Conservation (phyloP, 305 asterid species). For the Petunia hybrid region DNA sequence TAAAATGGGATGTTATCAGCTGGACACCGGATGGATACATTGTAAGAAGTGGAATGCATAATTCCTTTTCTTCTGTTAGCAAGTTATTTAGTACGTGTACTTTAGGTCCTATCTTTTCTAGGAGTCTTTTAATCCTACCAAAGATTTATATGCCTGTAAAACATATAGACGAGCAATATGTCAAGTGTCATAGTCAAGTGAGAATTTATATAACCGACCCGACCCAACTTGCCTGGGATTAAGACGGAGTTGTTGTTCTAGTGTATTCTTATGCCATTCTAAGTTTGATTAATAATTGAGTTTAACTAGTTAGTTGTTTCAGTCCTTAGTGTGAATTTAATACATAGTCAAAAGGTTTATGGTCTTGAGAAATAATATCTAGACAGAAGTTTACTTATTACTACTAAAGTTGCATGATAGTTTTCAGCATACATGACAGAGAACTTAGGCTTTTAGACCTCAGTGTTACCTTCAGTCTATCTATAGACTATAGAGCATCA, state of each 20-base stretch:
- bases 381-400: not conserved
- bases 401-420: not conserved
- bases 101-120: no score
- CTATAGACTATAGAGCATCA: no score
- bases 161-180: no score
- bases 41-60: not conserved
- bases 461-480: not conserved
- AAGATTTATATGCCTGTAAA: no score
- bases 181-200: no score
- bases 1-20: slow-evolving; percentile 36
- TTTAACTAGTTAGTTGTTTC: not conserved
- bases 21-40: slow-evolving; percentile 38
- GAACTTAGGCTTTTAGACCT: not conserved
- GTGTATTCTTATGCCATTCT: not conserved
- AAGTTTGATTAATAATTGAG: not conserved
- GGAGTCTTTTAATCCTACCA: no score
- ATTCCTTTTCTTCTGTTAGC: not conserved
- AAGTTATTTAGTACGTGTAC: not conserved
- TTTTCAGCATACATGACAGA: not conserved
- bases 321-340: no score
- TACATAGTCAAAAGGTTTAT: no score
- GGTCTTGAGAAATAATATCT: no score
- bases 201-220: no score
- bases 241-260: not conserved
- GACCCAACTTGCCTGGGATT: no score